Conservation (phyloP, 202 grass and related monocot species). For the Cymbopogon flexuosus region DNA sequence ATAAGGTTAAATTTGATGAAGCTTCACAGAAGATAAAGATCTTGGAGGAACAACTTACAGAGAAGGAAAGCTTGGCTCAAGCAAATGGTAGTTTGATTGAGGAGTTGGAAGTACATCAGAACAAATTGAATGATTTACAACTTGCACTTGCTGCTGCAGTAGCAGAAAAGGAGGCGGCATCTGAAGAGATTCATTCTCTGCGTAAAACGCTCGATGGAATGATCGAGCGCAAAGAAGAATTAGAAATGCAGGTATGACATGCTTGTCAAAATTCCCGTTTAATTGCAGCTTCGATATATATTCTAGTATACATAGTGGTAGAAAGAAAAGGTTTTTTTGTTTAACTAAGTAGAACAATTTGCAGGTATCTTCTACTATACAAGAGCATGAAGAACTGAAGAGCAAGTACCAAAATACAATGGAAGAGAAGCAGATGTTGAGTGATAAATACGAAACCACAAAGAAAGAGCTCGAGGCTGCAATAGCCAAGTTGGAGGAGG, state of each 20-base stretch:
- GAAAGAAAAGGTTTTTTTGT: background rate
- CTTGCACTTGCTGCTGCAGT: conserved; percentile 39
- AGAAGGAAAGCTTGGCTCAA: conserved; percentile 59
- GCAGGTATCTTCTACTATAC: conserved; percentile 48
- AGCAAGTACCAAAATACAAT: conserved; percentile 40
- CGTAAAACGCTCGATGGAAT: conserved; percentile 52
- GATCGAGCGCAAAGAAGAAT: conserved; percentile 55
- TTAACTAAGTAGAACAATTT: conserved; percentile 19
- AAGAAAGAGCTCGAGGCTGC: conserved; percentile 67
- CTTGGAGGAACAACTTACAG: conserved; percentile 47
- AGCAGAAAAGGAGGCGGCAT: conserved; percentile 59
- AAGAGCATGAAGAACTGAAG: conserved; percentile 41
- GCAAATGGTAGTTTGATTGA: conserved; percentile 60
- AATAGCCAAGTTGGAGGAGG: conserved; percentile 64
- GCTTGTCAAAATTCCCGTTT: background rate
- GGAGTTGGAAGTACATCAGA: conserved; percentile 51
- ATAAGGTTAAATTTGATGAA: conserved; percentile 50
- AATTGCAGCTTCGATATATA: conserved; percentile 8
- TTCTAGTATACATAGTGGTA: background rate
- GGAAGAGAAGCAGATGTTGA: conserved; percentile 64
- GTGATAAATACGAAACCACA: conserved; percentile 54
- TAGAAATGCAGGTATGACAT: conserved; percentile 64
- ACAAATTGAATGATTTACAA: conserved; percentile 64
- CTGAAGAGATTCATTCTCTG: conserved; percentile 47
- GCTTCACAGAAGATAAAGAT: conserved; percentile 38